phyloP scores from a whole-genome alignment of 106 monocot genomes.

The Amphibolis antarctica region DNA sequence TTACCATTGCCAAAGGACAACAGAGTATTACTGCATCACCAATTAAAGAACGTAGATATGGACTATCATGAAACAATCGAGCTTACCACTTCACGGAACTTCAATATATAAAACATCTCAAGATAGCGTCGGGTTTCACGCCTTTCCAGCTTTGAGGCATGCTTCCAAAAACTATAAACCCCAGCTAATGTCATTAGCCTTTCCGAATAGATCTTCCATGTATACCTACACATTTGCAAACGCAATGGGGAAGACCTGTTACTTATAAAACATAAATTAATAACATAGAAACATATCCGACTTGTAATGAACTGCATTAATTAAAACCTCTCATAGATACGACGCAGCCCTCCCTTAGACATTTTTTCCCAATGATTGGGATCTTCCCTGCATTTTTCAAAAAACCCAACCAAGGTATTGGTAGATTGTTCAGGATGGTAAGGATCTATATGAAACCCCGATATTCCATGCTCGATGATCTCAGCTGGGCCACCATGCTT shows the following conservation, averaged over 20 bases:
- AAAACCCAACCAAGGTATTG: conserved; percentile 45
- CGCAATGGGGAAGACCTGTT: not conserved
- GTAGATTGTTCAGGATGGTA: conserved; percentile 73
- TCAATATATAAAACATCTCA: conserved; percentile 96
- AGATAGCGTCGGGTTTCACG: conserved; percentile 82
- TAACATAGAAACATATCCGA: not conserved
- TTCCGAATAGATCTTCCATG: conserved; percentile 95
- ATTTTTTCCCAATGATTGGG: conserved; percentile 49
- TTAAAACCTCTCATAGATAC: conserved; percentile 64
- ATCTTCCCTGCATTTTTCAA: conserved; percentile 51
- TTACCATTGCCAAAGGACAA: not conserved
- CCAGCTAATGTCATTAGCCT: conserved; percentile 88
- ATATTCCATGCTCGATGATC: conserved; percentile 75
- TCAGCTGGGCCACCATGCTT: conserved; percentile 89
- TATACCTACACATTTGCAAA: conserved; percentile 42
- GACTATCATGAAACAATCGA: not conserved
- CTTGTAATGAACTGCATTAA: not conserved
- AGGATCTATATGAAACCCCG: conserved; percentile 91
- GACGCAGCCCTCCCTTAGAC: conserved; percentile 44
- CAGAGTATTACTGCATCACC: not conserved
- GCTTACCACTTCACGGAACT: conserved; percentile 75
- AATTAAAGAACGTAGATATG: too few relatives aligned
- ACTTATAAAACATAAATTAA: not conserved
- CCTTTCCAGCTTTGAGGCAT: conserved; percentile 83
- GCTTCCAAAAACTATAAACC: conserved; percentile 94